A percentile compares a stretch with the other conserved stretches of the same genome.
These are phyloP conservation scores for Funneliformis caledonium DNA, from an alignment of 371 early-diverging fungal species.

Conservation along the genomic window DNA sequence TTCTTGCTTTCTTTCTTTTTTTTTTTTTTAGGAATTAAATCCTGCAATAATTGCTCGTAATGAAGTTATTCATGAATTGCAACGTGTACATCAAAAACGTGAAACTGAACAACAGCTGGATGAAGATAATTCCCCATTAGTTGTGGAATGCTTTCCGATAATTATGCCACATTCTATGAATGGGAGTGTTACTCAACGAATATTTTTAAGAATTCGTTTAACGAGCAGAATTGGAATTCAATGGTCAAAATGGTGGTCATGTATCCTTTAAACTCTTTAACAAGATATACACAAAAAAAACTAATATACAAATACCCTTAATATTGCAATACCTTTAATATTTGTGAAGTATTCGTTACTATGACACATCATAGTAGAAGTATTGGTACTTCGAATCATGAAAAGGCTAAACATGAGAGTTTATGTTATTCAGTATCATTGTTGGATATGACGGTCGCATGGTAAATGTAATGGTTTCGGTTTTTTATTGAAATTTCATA, in stretches of 20 bases:
- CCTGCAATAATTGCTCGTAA: slow-evolving; percentile 28
- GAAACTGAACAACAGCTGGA: background rate
- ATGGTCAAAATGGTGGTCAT: slow-evolving; percentile 35
- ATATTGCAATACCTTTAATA: background rate
- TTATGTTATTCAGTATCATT: slow-evolving; percentile 37
- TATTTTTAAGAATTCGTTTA: slow-evolving; percentile 17
- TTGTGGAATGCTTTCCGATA: slow-evolving; percentile 14
- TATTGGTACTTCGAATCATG: background rate
- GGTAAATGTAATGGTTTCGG: background rate
- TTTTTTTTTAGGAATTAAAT: slow-evolving; percentile 13
- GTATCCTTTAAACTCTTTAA: slow-evolving; percentile 16
- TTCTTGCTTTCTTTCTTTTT: background rate
- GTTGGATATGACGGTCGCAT: slow-evolving; percentile 19
- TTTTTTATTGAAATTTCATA: background rate
- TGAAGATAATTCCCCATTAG: background rate
- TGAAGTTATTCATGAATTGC: slow-evolving; percentile 29
- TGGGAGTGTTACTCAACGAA: slow-evolving; percentile 12
- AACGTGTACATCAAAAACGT: slow-evolving; percentile 18
- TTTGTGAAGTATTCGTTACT: slow-evolving; percentile 3
- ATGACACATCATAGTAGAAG: background rate
- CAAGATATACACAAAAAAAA: background rate
- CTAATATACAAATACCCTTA: background rate
- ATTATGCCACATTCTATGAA: slow-evolving; percentile 16
- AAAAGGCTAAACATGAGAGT: background rate
- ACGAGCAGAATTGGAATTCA: slow-evolving; percentile 20